phyloP scores from a whole-genome alignment of 768 basidiomycete species.

The Lentinula raphanica region DNA sequence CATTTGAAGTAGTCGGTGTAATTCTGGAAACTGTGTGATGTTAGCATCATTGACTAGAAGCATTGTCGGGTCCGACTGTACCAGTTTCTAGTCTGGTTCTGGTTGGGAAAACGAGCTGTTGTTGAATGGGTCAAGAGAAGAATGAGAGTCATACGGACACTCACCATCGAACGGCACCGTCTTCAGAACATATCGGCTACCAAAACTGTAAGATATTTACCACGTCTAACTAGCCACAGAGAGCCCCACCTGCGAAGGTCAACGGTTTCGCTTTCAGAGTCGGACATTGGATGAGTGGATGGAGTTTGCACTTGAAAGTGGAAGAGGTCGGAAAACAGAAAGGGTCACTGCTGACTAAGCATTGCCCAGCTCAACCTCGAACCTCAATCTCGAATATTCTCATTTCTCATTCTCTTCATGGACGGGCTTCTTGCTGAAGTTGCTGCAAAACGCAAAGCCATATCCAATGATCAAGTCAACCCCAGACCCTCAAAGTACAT shows the following conservation, averaged over 20 bases:
- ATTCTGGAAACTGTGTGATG: slow-evolving; percentile 66
- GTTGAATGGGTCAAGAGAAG: slow-evolving; percentile 1
- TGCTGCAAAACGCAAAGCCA: slow-evolving; percentile 76
- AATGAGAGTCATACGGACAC: slow-evolving; percentile 13
- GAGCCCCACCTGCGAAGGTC: slow-evolving; percentile 49
- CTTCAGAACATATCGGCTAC: slow-evolving; percentile 83
- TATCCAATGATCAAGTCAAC: slow-evolving; percentile 39
- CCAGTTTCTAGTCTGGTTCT: slow-evolving; percentile 97
- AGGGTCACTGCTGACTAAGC: slow-evolving; percentile 24
- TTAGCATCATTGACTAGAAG: neutral
- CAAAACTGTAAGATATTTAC: slow-evolving; percentile 10
- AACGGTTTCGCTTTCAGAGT: slow-evolving; percentile 27
- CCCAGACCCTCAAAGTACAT: slow-evolving; percentile 74
- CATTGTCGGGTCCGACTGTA: slow-evolving; percentile 25
- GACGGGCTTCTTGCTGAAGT: slow-evolving; percentile 90
- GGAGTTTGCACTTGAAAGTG: slow-evolving; percentile 28
- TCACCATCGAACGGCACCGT: slow-evolving; percentile 93
- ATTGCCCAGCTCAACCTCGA: slow-evolving; percentile 23
- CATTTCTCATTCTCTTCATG: slow-evolving; percentile 44
- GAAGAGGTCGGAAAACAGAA: slow-evolving; percentile 27
- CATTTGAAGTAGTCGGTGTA: slow-evolving; percentile 99
- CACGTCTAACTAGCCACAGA: neutral
- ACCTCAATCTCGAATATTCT: slow-evolving; percentile 8
- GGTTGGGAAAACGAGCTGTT: slow-evolving; percentile 82
- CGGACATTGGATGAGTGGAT: slow-evolving; percentile 46